Conservation (phyloP, 306 rosid genomes). For the Bauhinia variegata region DNA sequence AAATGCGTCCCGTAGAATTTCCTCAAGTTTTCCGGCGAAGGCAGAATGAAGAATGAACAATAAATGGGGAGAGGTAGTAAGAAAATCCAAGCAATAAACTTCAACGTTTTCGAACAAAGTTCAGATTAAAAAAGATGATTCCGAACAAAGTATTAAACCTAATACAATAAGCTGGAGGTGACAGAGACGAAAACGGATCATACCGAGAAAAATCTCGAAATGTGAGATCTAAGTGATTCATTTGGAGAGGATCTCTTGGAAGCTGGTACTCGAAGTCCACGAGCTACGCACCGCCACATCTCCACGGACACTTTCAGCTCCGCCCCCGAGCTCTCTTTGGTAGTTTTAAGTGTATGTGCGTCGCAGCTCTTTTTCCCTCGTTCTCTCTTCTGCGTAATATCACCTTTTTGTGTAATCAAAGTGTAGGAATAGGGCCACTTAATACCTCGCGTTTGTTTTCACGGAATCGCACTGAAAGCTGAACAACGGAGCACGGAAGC, state of each 20-base stretch:
- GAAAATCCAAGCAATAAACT: not conserved
- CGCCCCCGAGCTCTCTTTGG: not conserved
- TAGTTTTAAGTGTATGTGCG: too few relatives aligned
- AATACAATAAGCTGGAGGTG: not conserved
- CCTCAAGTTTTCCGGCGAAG: too few relatives aligned
- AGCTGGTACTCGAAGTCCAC: slow-evolving; percentile 62
- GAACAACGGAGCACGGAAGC: not conserved
- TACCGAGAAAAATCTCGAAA: slow-evolving; percentile 84
- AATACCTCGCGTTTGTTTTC: too few relatives aligned
- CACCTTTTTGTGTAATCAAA: too few relatives aligned
- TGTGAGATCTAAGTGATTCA: slow-evolving; percentile 61
- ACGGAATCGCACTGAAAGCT: too few relatives aligned
- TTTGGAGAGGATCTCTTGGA: slow-evolving; percentile 49
- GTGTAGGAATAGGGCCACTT: too few relatives aligned
- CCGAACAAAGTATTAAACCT: slow-evolving; percentile 7
- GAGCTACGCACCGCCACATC: slow-evolving; percentile 96
- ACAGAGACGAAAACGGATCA: slow-evolving; percentile 1
- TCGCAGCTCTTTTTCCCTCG: too few relatives aligned
- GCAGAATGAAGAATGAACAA: too few relatives aligned
- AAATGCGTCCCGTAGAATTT: not conserved
- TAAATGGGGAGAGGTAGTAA: too few relatives aligned
- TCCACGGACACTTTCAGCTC: not conserved
- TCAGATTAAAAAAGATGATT: too few relatives aligned
- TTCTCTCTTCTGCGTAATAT: not conserved
- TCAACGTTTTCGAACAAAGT: too few relatives aligned